Base-by-base conservation (phyloP, 768 basidiomycete species). In the Tylopilus intermedius region DNA sequence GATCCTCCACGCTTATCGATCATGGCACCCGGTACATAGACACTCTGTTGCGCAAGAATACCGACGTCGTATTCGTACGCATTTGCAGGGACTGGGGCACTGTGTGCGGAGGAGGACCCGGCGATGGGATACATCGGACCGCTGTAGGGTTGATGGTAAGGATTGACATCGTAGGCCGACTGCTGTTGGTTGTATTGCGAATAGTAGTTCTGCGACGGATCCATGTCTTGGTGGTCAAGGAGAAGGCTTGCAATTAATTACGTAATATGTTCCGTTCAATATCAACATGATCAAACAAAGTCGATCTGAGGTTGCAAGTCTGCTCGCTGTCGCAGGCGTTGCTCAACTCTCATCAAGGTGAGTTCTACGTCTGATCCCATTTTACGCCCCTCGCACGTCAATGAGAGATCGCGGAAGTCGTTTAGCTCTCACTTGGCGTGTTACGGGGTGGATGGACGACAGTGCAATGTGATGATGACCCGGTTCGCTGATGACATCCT, bases 1-100 rank as follows among this genome's bases (percentile, higher is more conserved):
- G 90, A 81, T 10, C 90, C 88, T 29, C 90, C 88, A 44, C 87
- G 82, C 65, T 90, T 90, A 64, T 92, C 90, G 43, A 89, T 86
- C 80, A 88, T 88, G 18, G 91, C 91, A 8, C 91, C 91, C 22
- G 91, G 91, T 22, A 93, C 90, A 68, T 94, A 94, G 48, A 91
- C 90, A 66, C 88, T 90, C 68, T 92, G 90, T 64, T 93, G 90
- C 3, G 90, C 90, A 42, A 91, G 78, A 49, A 91, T 90, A 24
- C 90, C 90, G 41, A 93, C 90, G 67, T 93, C 91, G 64, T 93
- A 93, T 68, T 93, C 90, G 68, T 92, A 91, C 15, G 91, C 90
- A 62, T 93, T 93, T 14, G 90, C 87, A 35, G 89, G 90, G 9
- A 91, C 86, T 8, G 88, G 88, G 1, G 89, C 86, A 52, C 66